Conservation (phyloP, 176 grass and related monocot genomes). For the Typha latifolia region DNA sequence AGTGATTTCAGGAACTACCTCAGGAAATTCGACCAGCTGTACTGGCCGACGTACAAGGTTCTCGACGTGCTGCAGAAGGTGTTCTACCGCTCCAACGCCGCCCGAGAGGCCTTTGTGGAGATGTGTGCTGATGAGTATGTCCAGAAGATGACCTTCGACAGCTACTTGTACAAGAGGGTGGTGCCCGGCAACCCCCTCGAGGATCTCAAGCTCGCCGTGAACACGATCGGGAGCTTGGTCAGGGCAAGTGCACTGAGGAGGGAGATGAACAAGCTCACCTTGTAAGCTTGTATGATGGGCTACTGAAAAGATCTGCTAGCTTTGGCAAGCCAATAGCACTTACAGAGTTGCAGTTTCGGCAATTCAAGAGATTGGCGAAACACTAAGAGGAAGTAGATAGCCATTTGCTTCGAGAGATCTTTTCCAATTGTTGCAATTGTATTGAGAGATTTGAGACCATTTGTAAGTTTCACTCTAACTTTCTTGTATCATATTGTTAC, state of each 20-base stretch:
- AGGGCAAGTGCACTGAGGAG: conserved; percentile 68
- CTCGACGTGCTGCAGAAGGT: conserved; percentile 98
- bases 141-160: conserved; percentile 98
- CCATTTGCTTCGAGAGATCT: not conserved
- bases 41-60: conserved; percentile 99
- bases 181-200: conserved; percentile 94
- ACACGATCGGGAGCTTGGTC: conserved; percentile 91
- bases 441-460: not conserved
- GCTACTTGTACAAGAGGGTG: conserved; percentile 96
- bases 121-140: conserved; percentile 99
- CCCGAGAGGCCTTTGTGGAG: conserved; percentile 91
- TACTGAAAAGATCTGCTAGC: not conserved
- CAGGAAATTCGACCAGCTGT: conserved; percentile 74
- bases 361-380: conserved; percentile 4
- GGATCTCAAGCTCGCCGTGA: conserved; percentile 87
- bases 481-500: not conserved
- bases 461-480: not conserved
- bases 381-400: not conserved
- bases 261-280: conserved; percentile 90
- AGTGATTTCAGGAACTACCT: conserved; percentile 92
- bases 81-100: conserved; percentile 93
- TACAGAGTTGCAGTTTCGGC: not conserved
- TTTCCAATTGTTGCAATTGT: not conserved
- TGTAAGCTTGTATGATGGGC: conserved; percentile 27
- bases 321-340: not conserved